Percentiles rank a stretch among this genome's conserved stretches.
phyloP scores from a whole-genome alignment of 1,284 basidiomycete species.

The Cronartium quercuum region DNA sequence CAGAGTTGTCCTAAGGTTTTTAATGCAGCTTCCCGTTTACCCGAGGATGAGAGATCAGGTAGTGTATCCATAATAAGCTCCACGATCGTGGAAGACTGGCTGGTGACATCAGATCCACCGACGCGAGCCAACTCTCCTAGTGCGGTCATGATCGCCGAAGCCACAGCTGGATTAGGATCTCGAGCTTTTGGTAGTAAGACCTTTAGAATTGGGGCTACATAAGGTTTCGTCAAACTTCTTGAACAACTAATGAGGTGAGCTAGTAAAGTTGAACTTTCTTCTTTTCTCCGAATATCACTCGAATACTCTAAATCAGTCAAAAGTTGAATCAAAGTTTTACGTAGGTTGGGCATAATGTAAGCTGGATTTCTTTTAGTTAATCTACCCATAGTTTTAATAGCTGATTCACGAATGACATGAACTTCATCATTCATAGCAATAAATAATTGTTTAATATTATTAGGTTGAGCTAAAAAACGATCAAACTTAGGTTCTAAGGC shows the following conservation, averaged over 20 bases:
- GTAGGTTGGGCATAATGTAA: conserved; percentile 94
- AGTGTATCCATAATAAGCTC: conserved; percentile 80
- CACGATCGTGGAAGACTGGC: conserved; percentile 80
- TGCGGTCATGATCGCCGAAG: conserved; percentile 87
- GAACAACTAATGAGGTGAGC: conserved; percentile 83
- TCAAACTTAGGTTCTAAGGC: conserved; percentile 91
- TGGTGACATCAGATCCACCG: conserved; percentile 82
- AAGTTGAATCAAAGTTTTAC: conserved; percentile 93
- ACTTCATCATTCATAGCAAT: conserved; percentile 97
- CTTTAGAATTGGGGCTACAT: conserved; percentile 89
- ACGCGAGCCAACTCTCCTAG: conserved; percentile 89
- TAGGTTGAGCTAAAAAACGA: conserved; percentile 95
- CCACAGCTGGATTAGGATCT: conserved; percentile 77
- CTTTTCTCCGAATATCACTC: conserved; percentile 70
- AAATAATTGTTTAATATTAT: conserved; percentile 93
- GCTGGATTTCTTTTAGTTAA: conserved; percentile 94
- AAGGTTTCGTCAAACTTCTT: conserved; percentile 89
- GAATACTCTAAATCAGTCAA: conserved; percentile 97
- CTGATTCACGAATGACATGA: conserved; percentile 85
- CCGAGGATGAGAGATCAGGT: conserved; percentile 69
- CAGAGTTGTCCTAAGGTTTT: conserved; percentile 91
- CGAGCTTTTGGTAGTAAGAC: conserved; percentile 83
- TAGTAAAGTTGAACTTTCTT: conserved; percentile 82
- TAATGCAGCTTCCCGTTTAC: conserved; percentile 86
- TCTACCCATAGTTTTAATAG: conserved; percentile 85